These are phyloP conservation scores for Cryptococcus wingfieldii DNA, from an alignment of 1,284 basidiomycete genomes.

Conservation along the genomic window DNA sequence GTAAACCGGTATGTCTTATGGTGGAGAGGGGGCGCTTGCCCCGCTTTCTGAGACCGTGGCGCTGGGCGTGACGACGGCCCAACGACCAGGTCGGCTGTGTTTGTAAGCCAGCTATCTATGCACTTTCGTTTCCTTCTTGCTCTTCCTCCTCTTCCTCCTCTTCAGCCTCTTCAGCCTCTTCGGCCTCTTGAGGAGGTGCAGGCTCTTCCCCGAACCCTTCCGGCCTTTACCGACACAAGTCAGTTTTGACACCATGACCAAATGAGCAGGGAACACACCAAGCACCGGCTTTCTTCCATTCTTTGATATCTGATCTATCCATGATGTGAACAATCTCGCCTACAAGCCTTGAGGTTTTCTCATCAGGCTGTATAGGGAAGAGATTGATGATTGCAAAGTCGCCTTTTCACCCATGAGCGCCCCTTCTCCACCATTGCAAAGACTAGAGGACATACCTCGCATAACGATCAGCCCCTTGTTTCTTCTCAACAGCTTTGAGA, in stretches of 20 bases:
- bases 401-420: constrained; percentile 13
- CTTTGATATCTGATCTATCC: constrained; percentile 31
- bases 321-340: constrained; percentile 40
- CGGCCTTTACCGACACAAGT: constrained; percentile 16
- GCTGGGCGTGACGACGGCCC: too few relatives aligned
- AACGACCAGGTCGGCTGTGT: not conserved
- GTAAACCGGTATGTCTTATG: too few relatives aligned
- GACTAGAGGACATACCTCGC: constrained; percentile 15
- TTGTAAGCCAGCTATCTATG: not conserved
- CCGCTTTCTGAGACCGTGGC: too few relatives aligned
- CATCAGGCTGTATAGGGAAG: constrained; percentile 16
- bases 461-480: constrained; percentile 27
- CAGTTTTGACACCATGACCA: not conserved
- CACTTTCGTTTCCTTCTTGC: constrained; percentile 4
- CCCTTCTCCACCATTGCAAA: not conserved
- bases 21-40: too few relatives aligned
- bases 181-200: not conserved
- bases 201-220: constrained; percentile 24
- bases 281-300: constrained; percentile 34
- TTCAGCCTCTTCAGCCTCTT: constrained; percentile 5
- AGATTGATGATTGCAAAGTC: constrained; percentile 36
- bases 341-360: constrained; percentile 17
- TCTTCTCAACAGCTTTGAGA: constrained; percentile 24
- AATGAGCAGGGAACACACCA: constrained; percentile 27
- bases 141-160: constrained; percentile 6